Evolutionary conservation across 2,329 filamentous ascomycete genomes (phyloP).

Genomic region (Diaporthe eres): DNA sequence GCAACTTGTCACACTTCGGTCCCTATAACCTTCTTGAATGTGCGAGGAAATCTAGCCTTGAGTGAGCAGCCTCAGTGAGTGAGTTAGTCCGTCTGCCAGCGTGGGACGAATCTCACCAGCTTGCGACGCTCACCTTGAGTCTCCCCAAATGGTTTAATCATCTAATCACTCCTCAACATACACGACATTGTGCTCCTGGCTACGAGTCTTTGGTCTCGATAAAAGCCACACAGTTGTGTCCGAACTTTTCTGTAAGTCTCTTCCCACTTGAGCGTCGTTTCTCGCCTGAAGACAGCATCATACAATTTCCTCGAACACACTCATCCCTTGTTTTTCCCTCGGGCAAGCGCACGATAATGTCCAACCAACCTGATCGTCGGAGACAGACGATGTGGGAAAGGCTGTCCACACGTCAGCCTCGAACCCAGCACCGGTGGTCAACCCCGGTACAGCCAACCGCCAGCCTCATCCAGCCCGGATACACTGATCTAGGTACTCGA

Average conservation of each 20-base stretch:
- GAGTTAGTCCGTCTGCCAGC: too few species aligned
- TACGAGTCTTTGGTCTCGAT: not conserved
- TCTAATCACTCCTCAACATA: not conserved
- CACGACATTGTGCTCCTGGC: not conserved
- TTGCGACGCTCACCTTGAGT: too few species aligned
- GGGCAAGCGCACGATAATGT: not conserved
- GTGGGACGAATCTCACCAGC: not conserved
- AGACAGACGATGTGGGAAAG: not conserved
- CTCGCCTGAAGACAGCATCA: not conserved
- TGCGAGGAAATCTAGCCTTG: not conserved
- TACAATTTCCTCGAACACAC: not conserved
- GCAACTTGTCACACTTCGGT: not conserved
- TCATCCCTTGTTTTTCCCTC: not conserved
- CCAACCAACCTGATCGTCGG: not conserved
- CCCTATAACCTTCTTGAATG: too few species aligned
- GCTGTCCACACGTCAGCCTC: not conserved
- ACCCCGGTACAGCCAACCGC: not conserved
- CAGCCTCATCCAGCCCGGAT: not conserved
- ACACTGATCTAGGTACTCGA: not conserved
- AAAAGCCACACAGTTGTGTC: not conserved
- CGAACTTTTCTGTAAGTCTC: not conserved
- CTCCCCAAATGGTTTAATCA: not conserved
- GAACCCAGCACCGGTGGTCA: not conserved
- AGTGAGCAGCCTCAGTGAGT: not conserved
- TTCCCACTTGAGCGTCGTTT: not conserved